A percentile compares a stretch with the other conserved stretches of the same genome.
These are phyloP conservation scores for Aspergillus oerlinghausenensis DNA, from an alignment of 2,329 filamentous ascomycete species.

Conservation along the genomic window DNA sequence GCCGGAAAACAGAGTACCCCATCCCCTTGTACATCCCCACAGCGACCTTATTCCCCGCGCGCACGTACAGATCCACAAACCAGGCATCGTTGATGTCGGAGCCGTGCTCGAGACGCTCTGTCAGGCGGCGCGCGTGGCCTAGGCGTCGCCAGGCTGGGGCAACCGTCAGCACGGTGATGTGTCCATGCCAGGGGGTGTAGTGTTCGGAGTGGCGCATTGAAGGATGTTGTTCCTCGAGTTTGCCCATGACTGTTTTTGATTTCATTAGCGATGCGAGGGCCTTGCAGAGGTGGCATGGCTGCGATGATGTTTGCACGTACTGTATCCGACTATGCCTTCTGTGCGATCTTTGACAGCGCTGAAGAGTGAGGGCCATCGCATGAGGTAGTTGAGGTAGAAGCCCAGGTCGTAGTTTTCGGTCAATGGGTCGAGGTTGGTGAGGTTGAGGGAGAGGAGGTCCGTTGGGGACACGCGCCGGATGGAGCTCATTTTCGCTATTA, in stretches of 20 bases:
- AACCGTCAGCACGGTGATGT: slow-evolving; percentile 93
- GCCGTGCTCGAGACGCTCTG: slow-evolving; percentile 72
- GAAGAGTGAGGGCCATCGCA: slow-evolving; percentile 92
- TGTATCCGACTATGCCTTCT: slow-evolving; percentile 92
- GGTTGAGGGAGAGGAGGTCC: slow-evolving; percentile 84
- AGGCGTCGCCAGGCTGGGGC: slow-evolving; percentile 79
- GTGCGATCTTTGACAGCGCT: slow-evolving; percentile 81
- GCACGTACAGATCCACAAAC: slow-evolving; percentile 94
- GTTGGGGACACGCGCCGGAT: slow-evolving; percentile 79
- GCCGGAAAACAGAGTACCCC: slow-evolving; percentile 86
- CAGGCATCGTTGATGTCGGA: slow-evolving; percentile 80
- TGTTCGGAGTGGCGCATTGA: slow-evolving; percentile 72
- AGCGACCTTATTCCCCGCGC: slow-evolving; percentile 80
- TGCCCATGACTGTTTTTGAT: slow-evolving; percentile 74
- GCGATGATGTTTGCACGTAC: slow-evolving; percentile 48
- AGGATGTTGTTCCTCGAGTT: slow-evolving; percentile 81
- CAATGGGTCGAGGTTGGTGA: slow-evolving; percentile 90
- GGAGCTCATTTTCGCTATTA: slow-evolving; percentile 59
- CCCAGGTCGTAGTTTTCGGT: slow-evolving; percentile 97
- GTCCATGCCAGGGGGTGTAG: slow-evolving; percentile 98
- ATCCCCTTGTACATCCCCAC: slow-evolving; percentile 85
- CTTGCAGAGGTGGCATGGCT: neutral
- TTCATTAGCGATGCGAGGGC: slow-evolving; percentile 2
- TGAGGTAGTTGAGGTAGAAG: slow-evolving; percentile 95
- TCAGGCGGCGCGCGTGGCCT: slow-evolving; percentile 80